A percentile compares a stretch with the other conserved stretches of the same genome.
Conservation (phyloP, 2,329 filamentous ascomycete genomes). For the Furcasterigmium furcatum region DNA sequence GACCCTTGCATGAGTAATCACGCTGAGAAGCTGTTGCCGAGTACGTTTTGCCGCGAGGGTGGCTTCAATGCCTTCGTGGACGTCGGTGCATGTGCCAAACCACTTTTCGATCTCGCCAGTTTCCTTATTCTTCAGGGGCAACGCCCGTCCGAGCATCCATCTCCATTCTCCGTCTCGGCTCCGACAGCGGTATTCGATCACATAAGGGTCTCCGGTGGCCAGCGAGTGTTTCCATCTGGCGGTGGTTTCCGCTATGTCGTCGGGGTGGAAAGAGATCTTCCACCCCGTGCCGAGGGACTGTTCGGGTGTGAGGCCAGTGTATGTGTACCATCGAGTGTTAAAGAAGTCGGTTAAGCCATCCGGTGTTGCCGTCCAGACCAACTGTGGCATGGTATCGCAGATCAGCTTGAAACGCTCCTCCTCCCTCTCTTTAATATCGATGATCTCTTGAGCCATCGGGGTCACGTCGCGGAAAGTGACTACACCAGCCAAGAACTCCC, state of each 20-base stretch:
- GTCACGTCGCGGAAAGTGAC: conserved; percentile 73
- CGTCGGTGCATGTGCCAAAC: conserved; percentile 80
- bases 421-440: conserved; percentile 65
- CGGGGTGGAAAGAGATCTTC: conserved; percentile 64
- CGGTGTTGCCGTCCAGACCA: conserved; percentile 71
- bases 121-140: conserved; percentile 63
- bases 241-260: conserved; percentile 58
- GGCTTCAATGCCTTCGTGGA: conserved; percentile 70
- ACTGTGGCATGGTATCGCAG: conserved; percentile 68
- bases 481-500: conserved; percentile 71
- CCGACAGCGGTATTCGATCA: conserved; percentile 67
- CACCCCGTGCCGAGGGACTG: conserved; percentile 62
- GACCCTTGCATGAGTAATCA: conserved; percentile 72
- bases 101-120: conserved; percentile 71
- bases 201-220: conserved; percentile 64
- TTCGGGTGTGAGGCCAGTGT: conserved; percentile 64
- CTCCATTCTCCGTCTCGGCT: conserved; percentile 67
- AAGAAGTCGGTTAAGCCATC: conserved; percentile 71
- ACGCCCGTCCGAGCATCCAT: conserved; percentile 74
- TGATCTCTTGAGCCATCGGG: conserved; percentile 64
- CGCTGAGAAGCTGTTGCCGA: conserved; percentile 67
- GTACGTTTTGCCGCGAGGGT: conserved; percentile 63
- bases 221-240: conserved; percentile 61
- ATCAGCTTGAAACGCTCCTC: conserved; percentile 74
- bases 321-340: conserved; percentile 75